Percentiles rank a stretch among this genome's conserved stretches.
Evolutionary conservation across 305 asterid genomes (phyloP).

Genomic region (Euphrasia arctica): DNA sequence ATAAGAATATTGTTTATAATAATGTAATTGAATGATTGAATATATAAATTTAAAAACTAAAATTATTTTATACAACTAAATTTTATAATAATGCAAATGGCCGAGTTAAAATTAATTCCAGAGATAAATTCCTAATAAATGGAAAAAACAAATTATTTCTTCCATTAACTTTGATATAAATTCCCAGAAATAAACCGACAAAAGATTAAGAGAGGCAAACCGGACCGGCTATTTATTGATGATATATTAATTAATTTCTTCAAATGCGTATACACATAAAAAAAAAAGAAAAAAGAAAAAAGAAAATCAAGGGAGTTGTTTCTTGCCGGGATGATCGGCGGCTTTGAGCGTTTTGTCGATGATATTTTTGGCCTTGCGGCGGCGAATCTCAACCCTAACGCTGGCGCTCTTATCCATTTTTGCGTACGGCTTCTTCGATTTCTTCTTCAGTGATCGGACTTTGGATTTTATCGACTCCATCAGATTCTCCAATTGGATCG

Average conservation of each 20-base stretch:
- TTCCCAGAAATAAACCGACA: background rate
- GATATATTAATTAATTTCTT: too few species aligned
- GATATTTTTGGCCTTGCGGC: slow-evolving; percentile 72
- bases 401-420: slow-evolving; percentile 93
- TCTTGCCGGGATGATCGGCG: slow-evolving; percentile 75
- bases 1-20: too few species aligned
- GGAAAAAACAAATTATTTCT: too few species aligned
- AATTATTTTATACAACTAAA: too few species aligned
- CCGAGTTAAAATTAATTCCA: too few species aligned
- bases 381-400: slow-evolving; percentile 81
- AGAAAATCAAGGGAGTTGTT: slow-evolving; percentile 25
- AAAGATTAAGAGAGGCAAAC: too few species aligned
- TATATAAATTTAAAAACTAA: too few species aligned
- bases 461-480: slow-evolving; percentile 72
- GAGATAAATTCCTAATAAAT: too few species aligned
- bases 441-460: slow-evolving; percentile 71
- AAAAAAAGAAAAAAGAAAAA: too few species aligned
- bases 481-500: slow-evolving; percentile 67
- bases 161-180: too few species aligned
- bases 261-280: background rate
- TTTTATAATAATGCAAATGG: too few species aligned
- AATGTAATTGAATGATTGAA: too few species aligned
- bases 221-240: background rate
- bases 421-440: slow-evolving; percentile 83
- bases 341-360: slow-evolving; percentile 75